These are phyloP conservation scores for Pneumocystis carinii DNA, from an alignment of 1,139 yeast species.

Conservation along the genomic window DNA sequence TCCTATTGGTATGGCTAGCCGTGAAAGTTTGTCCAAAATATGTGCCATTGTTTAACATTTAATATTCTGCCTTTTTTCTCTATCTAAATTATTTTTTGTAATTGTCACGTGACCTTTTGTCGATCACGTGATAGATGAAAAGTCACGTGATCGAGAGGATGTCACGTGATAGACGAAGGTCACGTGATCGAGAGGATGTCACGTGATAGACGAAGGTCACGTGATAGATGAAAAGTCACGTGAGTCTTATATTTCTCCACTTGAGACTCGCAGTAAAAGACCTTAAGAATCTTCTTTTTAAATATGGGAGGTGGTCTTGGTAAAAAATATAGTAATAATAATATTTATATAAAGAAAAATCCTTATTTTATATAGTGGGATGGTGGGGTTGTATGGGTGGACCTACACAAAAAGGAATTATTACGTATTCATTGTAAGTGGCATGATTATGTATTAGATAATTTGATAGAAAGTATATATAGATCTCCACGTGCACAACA, in stretches of 20 bases:
- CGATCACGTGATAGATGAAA: too few relatives aligned
- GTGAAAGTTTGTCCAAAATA: not conserved
- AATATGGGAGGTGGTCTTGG: not conserved
- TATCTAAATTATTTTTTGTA: not conserved
- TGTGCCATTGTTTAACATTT: not conserved
- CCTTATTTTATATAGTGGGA: not conserved
- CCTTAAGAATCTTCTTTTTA: not conserved
- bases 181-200: too few relatives aligned
- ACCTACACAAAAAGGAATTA: constrained; percentile 72
- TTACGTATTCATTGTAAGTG: constrained; percentile 52
- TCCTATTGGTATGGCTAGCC: constrained; percentile 32
- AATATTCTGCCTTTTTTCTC: not conserved
- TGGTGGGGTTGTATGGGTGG: constrained; percentile 32
- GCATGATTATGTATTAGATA: not conserved
- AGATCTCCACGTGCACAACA: constrained; percentile 78
- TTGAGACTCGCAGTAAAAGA: not conserved
- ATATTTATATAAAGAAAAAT: not conserved
- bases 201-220: not conserved
- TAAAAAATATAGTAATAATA: not conserved
- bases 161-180: too few relatives aligned
- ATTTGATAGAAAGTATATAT: not conserved
- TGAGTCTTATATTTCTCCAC: not conserved
- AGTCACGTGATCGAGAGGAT: too few relatives aligned
- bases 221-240: too few relatives aligned
- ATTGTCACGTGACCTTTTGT: too few relatives aligned